Conservation (phyloP, 2,329 filamentous ascomycete species). For the Immersiporthe knoxdaviesiana region DNA sequence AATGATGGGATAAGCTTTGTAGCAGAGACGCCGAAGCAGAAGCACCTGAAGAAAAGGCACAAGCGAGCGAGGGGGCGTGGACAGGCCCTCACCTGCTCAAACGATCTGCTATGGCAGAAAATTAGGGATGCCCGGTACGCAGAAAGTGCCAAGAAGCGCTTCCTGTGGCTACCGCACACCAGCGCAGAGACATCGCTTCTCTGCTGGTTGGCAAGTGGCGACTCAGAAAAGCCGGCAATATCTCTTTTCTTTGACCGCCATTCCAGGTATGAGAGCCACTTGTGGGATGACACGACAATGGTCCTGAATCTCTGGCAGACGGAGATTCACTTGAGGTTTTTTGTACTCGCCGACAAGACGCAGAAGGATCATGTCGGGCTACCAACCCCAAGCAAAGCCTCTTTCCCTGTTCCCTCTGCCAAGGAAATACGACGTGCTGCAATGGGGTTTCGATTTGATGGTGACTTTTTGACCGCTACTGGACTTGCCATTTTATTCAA, state of each 20-base stretch:
- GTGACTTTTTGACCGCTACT: conserved; percentile 41
- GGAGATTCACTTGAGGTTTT: conserved; percentile 38
- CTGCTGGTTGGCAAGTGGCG: conserved; percentile 11
- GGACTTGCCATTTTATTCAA: conserved; percentile 39
- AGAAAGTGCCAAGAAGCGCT: conserved; percentile 6
- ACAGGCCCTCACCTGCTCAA: background rate
- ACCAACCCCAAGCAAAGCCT: background rate
- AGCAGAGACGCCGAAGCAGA: conserved; percentile 11
- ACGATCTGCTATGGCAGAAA: accelerated
- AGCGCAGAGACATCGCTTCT: conserved; percentile 1
- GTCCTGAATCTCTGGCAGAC: conserved; percentile 37
- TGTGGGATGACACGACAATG: conserved; percentile 35
- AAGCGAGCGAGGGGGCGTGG: no score
- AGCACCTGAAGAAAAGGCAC: background rate
- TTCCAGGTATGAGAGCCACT: conserved; percentile 27
- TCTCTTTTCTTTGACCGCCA: conserved; percentile 34
- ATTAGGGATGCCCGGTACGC: background rate
- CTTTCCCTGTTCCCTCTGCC: conserved; percentile 12
- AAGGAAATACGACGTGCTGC: conserved; percentile 30
- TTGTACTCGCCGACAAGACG: conserved; percentile 22
- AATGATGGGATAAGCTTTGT: background rate
- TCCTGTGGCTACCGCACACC: background rate
- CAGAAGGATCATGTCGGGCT: background rate
- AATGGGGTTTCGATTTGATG: conserved; percentile 36
- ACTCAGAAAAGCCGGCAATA: conserved; percentile 23